These are phyloP conservation scores for Pisolithus thermaeus DNA, from an alignment of 1,284 basidiomycete species.

Conservation along the genomic window DNA sequence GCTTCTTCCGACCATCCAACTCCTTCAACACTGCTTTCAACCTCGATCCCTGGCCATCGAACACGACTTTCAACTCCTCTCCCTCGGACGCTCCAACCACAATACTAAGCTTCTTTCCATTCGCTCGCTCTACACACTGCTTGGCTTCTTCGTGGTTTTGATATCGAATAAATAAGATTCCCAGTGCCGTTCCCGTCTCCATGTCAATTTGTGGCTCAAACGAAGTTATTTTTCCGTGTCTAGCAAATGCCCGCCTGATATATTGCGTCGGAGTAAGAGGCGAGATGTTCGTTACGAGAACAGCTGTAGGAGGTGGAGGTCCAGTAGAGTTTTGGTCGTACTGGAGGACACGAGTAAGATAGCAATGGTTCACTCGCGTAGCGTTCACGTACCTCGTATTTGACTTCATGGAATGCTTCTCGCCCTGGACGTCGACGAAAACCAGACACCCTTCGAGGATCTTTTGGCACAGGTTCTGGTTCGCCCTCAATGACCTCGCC, in stretches of 20 bases:
- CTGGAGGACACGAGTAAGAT: slow-evolving; percentile 32
- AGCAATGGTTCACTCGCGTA: slow-evolving; percentile 6
- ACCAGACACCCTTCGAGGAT: slow-evolving; percentile 49
- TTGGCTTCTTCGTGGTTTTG: slow-evolving; percentile 54
- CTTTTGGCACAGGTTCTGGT: slow-evolving; percentile 37
- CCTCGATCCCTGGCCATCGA: slow-evolving; percentile 57
- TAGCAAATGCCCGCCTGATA: slow-evolving; percentile 64
- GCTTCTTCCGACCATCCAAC: slow-evolving; percentile 48
- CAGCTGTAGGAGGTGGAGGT: slow-evolving; percentile 68
- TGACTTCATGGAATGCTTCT: slow-evolving; percentile 42
- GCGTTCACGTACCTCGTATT: slow-evolving; percentile 56
- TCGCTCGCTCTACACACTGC: slow-evolving; percentile 55
- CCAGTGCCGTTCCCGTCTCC: slow-evolving; percentile 76
- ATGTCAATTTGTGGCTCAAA: slow-evolving; percentile 82
- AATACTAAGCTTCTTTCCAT: slow-evolving; percentile 44
- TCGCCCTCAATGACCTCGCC: slow-evolving; percentile 53
- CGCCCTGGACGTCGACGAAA: slow-evolving; percentile 36
- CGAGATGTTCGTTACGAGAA: slow-evolving; percentile 72
- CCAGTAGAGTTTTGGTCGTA: slow-evolving; percentile 75
- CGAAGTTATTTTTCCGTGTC: slow-evolving; percentile 62
- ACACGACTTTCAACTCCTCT: slow-evolving; percentile 52
- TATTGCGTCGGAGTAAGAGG: slow-evolving; percentile 64
- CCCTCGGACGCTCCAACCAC: slow-evolving; percentile 30
- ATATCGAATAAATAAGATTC: slow-evolving; percentile 78
- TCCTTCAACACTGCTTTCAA: slow-evolving; percentile 56